A percentile compares a stretch with the other conserved stretches of the same genome.
Evolutionary conservation across 176 grass and related monocot genomes (phyloP).

Genomic region (Rhipidocladum racemiflorum): DNA sequence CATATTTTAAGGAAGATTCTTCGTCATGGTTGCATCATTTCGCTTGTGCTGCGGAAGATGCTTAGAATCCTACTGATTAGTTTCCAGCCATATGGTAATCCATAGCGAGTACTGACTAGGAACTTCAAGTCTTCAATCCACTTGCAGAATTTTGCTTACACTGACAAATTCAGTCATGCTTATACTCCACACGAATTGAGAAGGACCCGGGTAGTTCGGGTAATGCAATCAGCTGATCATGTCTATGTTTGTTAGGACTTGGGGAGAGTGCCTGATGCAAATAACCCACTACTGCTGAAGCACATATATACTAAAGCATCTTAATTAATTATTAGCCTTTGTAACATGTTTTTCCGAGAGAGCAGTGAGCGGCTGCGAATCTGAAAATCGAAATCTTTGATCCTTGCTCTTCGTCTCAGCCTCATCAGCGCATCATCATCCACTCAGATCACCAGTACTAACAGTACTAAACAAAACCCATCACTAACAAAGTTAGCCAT

Average conservation of each 20-base stretch:
- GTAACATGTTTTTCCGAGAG: not conserved
- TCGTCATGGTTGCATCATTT: slow-evolving; percentile 19
- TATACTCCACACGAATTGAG: not conserved
- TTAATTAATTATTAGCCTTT: not conserved
- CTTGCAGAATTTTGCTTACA: not conserved
- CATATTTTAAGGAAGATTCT: slow-evolving; percentile 32
- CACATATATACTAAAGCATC: too few species aligned
- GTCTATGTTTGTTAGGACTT: not conserved
- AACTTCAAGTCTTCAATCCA: not conserved
- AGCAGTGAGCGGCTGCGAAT: not conserved
- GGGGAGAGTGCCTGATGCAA: not conserved
- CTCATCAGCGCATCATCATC: slow-evolving; percentile 20
- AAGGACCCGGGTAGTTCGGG: not conserved
- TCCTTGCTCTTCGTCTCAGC: not conserved
- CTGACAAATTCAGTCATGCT: not conserved
- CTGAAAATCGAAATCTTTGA: not conserved
- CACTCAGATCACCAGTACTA: not conserved
- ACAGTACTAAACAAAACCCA: not conserved
- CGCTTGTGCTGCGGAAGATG: not conserved
- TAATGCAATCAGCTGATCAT: not conserved
- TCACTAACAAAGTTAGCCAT: not conserved
- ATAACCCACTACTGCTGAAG: not conserved
- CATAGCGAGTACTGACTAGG: not conserved
- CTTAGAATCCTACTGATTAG: not conserved
- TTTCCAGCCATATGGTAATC: not conserved